Base-by-base conservation (phyloP, 2,329 filamentous ascomycete genomes). In the Neopestalotiopsis clavispora region DNA sequence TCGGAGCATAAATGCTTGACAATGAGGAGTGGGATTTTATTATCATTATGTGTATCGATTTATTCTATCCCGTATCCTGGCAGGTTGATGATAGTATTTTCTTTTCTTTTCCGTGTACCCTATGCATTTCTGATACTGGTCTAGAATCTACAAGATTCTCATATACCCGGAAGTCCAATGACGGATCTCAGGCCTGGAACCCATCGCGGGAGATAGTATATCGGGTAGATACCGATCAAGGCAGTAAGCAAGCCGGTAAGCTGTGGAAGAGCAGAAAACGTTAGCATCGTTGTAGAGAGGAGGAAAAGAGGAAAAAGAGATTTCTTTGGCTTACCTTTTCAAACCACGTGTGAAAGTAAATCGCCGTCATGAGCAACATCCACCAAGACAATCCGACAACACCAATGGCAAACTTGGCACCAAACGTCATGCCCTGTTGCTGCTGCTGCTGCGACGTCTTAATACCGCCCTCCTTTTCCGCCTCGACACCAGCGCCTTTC, bases 291-390 rank as follows among this genome's bases (percentile, higher is more conserved):
- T 2, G n/a, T 3, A 28, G 49, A 34, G 5, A 13, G n/a, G 28
- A 14, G 28, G 32, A 5, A 1, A 4, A 61, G 32, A 30, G 4
- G 20, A n/a, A 56, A 78, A 1, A 10, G n/a, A 10, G 34, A 38
- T 38, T 38, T 10, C n/a, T 28, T 28, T 1, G 4, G 6, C 86
- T 76, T 75, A 93, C 92, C 91, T 98, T 99, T 84, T 99, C 96
- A 75, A 97, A 91, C 95, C 95, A 98, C 0, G 96, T 99, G 80
- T 99, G 96, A 77, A 99, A 99, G 85, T 95, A 99, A 52, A 97
- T 95, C 2, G 95, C 95, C 56, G 96, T 99, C 96, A 99, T 99
- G 70, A 98, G 85, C 78, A 99, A 81, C 96, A 99, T 99, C 94
- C 96, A 98, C 84, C 91, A 88, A 77, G 91, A 94, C 77, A 98